Evolutionary conservation across 106 monocot species (phyloP).

Genomic region (Dendrobium catenatum): DNA sequence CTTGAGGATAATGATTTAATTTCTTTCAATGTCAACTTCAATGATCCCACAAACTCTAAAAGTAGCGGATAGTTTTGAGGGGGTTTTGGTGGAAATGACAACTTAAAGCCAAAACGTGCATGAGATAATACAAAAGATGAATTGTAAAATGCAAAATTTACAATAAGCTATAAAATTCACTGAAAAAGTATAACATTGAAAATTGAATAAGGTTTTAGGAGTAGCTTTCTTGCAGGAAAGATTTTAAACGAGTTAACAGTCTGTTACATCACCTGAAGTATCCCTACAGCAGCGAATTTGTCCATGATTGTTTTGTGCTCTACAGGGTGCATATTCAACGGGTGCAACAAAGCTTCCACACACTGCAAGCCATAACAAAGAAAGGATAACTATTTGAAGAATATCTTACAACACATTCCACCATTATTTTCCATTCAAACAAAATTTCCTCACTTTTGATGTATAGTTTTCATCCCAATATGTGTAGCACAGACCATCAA

Average conservation of each 20-base stretch:
- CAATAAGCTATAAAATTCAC: too few relatives aligned
- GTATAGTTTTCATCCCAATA: constrained; percentile 94
- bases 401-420: neutral
- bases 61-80: neutral
- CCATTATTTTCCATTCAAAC: constrained; percentile 2
- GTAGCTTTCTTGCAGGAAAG: neutral
- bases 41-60: neutral
- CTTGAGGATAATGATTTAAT: neutral
- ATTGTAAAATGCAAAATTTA: too few relatives aligned
- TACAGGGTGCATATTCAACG: constrained; percentile 61
- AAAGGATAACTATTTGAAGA: neutral
- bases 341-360: constrained; percentile 65
- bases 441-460: constrained; percentile 52
- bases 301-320: constrained; percentile 61
- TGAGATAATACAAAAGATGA: neutral
- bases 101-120: neutral
- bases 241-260: neutral
- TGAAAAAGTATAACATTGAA: too few relatives aligned
- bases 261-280: constrained; percentile 56
- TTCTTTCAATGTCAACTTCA: neutral
- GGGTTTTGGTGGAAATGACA: neutral
- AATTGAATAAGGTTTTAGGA: too few relatives aligned
- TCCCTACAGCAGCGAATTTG: constrained; percentile 95
- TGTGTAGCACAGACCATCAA: constrained; percentile 55
- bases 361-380: constrained; percentile 30